These are phyloP conservation scores for Pisolithus marmoratus DNA, from an alignment of 768 basidiomycete species.

Conservation along the genomic window DNA sequence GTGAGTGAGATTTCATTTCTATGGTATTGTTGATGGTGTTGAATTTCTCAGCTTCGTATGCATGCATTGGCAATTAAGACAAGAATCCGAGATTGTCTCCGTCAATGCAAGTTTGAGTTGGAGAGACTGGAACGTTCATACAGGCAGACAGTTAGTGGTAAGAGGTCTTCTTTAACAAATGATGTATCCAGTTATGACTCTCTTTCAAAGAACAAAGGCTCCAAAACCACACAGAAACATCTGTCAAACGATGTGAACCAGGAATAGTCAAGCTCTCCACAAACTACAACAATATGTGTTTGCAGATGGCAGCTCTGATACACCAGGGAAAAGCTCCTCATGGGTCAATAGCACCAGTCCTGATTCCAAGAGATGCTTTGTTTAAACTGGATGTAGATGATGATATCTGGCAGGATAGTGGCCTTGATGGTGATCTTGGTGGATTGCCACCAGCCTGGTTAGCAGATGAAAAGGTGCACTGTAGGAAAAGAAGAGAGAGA, in stretches of 20 bases:
- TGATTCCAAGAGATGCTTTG: conserved; percentile 17
- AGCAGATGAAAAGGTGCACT: conserved; percentile 9
- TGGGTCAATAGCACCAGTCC: conserved; percentile 16
- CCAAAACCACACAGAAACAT: conserved; percentile 20
- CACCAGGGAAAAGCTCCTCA: conserved; percentile 14
- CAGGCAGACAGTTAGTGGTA: no score
- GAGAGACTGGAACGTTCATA: no score
- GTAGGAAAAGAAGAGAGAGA: no score
- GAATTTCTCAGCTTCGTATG: no score
- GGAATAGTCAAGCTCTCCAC: conserved; percentile 18
- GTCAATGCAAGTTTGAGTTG: no score
- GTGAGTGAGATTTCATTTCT: background rate
- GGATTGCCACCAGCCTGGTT: conserved; percentile 12
- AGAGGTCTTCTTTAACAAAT: background rate
- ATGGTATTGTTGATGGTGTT: no score
- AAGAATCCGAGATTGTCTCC: no score
- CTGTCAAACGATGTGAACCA: conserved; percentile 22
- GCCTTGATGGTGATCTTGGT: conserved; percentile 18
- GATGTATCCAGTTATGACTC: background rate
- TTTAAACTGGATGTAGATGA: conserved; percentile 34
- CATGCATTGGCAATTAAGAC: no score
- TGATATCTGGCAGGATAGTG: conserved; percentile 31
- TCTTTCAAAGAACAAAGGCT: conserved; percentile 18
- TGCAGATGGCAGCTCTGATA: conserved; percentile 17
- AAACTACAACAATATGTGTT: conserved; percentile 26